Conservation (phyloP, 768 basidiomycete genomes). For the Xanthoconium stramineum region DNA sequence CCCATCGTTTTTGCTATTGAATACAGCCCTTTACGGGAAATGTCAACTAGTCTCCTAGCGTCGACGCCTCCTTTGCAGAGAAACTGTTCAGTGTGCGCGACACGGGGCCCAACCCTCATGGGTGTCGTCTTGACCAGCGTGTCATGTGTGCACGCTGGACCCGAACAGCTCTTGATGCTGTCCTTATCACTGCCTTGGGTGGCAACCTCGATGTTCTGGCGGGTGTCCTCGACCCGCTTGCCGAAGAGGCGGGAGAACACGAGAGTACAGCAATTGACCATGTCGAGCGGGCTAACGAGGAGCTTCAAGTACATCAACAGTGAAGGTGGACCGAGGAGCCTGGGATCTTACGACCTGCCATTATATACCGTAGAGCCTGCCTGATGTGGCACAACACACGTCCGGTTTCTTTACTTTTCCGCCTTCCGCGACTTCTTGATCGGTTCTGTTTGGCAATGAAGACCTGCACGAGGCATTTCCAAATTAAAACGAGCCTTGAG, state of each 20-base stretch:
- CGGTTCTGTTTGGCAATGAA: constrained; percentile 14
- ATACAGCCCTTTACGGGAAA: constrained; percentile 34
- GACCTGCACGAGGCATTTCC: constrained; percentile 26
- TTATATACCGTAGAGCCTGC: constrained; percentile 26
- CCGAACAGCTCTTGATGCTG: constrained; percentile 33
- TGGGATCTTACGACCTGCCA: constrained; percentile 1
- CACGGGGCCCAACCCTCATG: constrained; percentile 31
- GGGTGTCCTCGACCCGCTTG: constrained; percentile 19
- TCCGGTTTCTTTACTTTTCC: constrained; percentile 16
- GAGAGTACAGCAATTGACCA: constrained; percentile 25
- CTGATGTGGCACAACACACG: constrained; percentile 13
- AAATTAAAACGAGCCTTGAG: constrained; percentile 28
- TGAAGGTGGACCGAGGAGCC: constrained; percentile 10
- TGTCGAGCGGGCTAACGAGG: constrained; percentile 20
- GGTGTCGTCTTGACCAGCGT: constrained; percentile 22
- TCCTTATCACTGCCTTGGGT: constrained; percentile 22
- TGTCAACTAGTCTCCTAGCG: constrained; percentile 30
- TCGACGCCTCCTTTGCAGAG: constrained; percentile 37
- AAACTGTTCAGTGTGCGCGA: constrained; percentile 35
- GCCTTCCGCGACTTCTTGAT: constrained; percentile 14
- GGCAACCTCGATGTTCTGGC: constrained; percentile 19
- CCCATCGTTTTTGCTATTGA: constrained; percentile 33
- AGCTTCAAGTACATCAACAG: constrained; percentile 24
- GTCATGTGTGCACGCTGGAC: constrained; percentile 30
- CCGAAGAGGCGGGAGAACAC: constrained; percentile 22